Evolutionary conservation across 75 land plant genomes (phyloP), one percentile per base, ranked within the genome.

Genomic region (Picea glauca): DNA sequence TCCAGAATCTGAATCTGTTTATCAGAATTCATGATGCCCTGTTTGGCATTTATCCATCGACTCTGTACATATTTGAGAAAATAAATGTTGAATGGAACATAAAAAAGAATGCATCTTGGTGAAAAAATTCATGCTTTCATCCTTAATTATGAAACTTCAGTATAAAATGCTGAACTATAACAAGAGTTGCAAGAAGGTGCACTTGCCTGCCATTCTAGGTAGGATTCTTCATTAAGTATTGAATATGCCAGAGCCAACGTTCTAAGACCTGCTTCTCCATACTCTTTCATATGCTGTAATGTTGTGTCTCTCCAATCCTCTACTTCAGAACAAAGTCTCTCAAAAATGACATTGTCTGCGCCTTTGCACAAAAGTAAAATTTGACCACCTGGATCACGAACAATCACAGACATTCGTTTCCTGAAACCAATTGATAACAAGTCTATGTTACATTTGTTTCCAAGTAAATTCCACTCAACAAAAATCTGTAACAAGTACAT

Each of bases 381-480:
- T 43, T 50, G 59, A 8, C 87, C 87, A 78, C 56, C 79, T 75
- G 83, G 79, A 57, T 62, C 75, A n/a, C 87, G 87, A 13, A 87
- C 81, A 72, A 87, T 85, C n/a, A 87, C 89, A 26, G 89, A 87
- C 89, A 87, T 87, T 13, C 89, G 81, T 62, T 87, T 87, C 66
- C 89, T 80, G 63, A 21, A 21, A 58, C 63, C 77, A 76, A 58
- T 32, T 56, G 40, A 32, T 32, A n/a, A 43, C 6, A 72, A 73
- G 58, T 17, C 54, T 35, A 43, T 70, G 20, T n/a, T 5, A 6
- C 43, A 70, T 20, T 38, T 7, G 23, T 40, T 43, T 70, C 43
- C 21, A 9, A n/a, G 74, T n/a, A 43, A 70, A 70, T 20, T 70
- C 43, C 74, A 70, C 26, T 23, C 54, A 70, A 70, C 12, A 50